Evolutionary conservation across 192 early-diverging fungal genomes (phyloP).

Genomic region (Lunasporangiospora selenospora): DNA sequence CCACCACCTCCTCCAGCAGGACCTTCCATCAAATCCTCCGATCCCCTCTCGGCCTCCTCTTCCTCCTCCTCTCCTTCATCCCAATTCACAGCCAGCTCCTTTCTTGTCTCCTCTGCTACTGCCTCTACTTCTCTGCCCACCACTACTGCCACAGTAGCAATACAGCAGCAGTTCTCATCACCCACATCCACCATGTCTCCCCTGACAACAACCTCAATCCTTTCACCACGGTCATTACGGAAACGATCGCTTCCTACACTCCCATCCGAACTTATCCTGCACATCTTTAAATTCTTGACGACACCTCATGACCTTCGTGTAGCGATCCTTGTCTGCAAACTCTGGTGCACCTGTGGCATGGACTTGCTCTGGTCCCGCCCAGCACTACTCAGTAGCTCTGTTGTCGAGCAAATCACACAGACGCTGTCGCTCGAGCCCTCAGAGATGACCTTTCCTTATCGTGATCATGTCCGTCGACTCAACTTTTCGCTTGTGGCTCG

Average conservation of each 20-base stretch:
- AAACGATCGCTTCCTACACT: constrained; percentile 13
- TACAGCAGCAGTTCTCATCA: background rate
- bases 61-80: constrained; percentile 13
- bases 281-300: constrained; percentile 55
- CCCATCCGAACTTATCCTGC: constrained; percentile 58
- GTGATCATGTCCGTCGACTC: constrained; percentile 59
- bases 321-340: constrained; percentile 56
- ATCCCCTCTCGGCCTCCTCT: constrained; percentile 6
- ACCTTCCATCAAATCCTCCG: background rate
- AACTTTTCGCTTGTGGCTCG: constrained; percentile 59
- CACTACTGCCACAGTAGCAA: background rate
- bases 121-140: background rate
- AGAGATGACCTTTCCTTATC: constrained; percentile 52
- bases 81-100: background rate
- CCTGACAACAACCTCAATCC: background rate
- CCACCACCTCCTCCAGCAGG: background rate
- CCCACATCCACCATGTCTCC: background rate
- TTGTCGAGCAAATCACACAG: constrained; percentile 25
- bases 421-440: constrained; percentile 24
- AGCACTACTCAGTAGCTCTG: constrained; percentile 12
- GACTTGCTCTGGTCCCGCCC: constrained; percentile 65
- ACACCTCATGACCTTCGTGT: constrained; percentile 51
- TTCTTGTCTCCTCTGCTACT: background rate
- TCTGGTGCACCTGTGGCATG: constrained; percentile 61
- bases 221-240: too few species aligned